Percentiles rank a stretch among this genome's conserved stretches.
Evolutionary conservation across 2,329 filamentous ascomycete genomes (phyloP).

Genomic region (Colletotrichum musae): DNA sequence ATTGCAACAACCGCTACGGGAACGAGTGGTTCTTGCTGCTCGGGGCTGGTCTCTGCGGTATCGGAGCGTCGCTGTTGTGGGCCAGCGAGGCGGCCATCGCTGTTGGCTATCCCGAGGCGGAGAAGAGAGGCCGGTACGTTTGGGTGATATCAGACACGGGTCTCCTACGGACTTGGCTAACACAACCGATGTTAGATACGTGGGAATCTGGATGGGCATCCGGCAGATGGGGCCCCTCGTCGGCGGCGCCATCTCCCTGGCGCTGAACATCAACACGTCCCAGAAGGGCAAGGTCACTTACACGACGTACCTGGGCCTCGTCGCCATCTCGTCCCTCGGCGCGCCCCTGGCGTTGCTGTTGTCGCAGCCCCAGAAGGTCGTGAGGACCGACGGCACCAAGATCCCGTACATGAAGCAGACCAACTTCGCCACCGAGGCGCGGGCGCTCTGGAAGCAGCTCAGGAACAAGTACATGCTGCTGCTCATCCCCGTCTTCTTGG

Average conservation of each 20-base stretch:
- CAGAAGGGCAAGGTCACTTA: slow-evolving; percentile 54
- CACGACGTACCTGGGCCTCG: slow-evolving; percentile 61
- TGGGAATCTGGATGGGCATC: slow-evolving; percentile 36
- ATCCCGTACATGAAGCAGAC: slow-evolving; percentile 45
- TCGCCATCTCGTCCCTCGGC: slow-evolving; percentile 63
- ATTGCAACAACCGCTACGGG: slow-evolving; percentile 60
- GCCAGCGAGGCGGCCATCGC: slow-evolving; percentile 54
- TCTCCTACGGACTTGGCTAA: background rate
- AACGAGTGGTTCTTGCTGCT: slow-evolving; percentile 60
- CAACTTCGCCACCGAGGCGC: slow-evolving; percentile 24
- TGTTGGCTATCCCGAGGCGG: slow-evolving; percentile 76
- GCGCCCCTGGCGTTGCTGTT: slow-evolving; percentile 58
- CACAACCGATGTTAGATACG: background rate
- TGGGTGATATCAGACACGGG: rapidly evolving
- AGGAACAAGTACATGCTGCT: slow-evolving; percentile 37
- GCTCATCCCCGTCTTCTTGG: slow-evolving; percentile 31
- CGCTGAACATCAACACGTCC: slow-evolving; percentile 57
- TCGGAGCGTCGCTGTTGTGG: slow-evolving; percentile 55
- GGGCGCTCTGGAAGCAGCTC: slow-evolving; percentile 35
- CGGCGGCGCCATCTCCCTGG: slow-evolving; percentile 65
- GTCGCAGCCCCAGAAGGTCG: slow-evolving; percentile 60
- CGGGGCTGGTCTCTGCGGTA: slow-evolving; percentile 57
- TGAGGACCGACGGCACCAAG: slow-evolving; percentile 57
- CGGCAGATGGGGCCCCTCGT: slow-evolving; percentile 50
- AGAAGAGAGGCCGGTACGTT: slow-evolving; percentile 63